These are phyloP conservation scores for Botryosphaeria agaves DNA, from an alignment of 2,329 filamentous ascomycete species.

Conservation along the genomic window DNA sequence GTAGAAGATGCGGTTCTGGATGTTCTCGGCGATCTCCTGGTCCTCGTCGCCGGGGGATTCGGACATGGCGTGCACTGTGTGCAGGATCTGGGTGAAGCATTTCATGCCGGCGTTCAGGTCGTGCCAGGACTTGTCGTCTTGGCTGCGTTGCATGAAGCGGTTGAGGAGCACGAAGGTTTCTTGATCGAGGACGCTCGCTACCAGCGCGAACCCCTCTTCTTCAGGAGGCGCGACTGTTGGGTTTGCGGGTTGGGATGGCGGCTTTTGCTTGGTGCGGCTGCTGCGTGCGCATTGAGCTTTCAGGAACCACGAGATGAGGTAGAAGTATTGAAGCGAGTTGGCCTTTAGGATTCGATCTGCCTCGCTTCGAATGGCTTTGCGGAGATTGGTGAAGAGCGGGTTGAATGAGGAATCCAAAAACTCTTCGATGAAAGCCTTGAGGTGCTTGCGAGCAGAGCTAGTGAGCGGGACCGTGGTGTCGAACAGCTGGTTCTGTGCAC, in stretches of 20 bases:
- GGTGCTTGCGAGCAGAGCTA: constrained; percentile 52
- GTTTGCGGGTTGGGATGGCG: constrained; percentile 26
- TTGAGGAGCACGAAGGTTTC: constrained; percentile 87
- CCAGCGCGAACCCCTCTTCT: constrained; percentile 63
- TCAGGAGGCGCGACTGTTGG: constrained; percentile 28
- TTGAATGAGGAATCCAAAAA: constrained; percentile 95
- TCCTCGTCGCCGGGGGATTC: constrained; percentile 77
- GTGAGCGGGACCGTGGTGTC: constrained; percentile 56
- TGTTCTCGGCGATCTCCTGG: constrained; percentile 95
- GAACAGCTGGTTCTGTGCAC: constrained; percentile 53
- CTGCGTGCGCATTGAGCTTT: constrained; percentile 65
- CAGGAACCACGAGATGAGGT: constrained; percentile 82
- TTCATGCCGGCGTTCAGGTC: constrained; percentile 78
- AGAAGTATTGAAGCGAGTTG: constrained; percentile 78
- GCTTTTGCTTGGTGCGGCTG: constrained; percentile 34
- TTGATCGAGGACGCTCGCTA: constrained; percentile 82
- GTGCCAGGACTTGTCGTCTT: constrained; percentile 74
- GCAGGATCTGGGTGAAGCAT: constrained; percentile 76
- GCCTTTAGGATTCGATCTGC: constrained; percentile 61
- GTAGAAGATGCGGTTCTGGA: constrained; percentile 93
- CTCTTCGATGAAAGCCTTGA: constrained; percentile 74
- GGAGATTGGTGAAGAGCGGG: constrained; percentile 62
- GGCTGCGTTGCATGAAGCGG: constrained; percentile 58
- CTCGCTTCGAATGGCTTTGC: constrained; percentile 81
- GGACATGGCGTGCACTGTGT: constrained; percentile 86